These are phyloP conservation scores for Suhomyces choctaworum DNA, from an alignment of 1,139 yeast genomes.

Conservation along the genomic window DNA sequence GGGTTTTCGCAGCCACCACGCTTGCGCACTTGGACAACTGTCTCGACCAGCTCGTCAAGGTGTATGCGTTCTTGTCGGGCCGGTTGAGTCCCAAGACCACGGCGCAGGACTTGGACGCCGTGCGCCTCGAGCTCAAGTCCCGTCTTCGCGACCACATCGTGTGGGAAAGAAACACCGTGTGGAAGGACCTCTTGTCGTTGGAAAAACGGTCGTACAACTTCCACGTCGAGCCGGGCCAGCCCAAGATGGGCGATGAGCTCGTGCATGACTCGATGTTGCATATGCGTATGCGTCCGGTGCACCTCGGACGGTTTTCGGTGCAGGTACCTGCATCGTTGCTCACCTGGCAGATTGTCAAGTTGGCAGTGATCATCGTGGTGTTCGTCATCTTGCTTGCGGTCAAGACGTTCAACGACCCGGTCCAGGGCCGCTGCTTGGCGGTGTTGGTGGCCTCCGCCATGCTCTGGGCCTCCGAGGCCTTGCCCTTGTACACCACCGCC, in stretches of 20 bases:
- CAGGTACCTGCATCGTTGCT: conserved; percentile 31
- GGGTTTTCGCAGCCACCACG: conserved; percentile 49
- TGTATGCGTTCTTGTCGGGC: conserved; percentile 48
- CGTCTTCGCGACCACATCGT: conserved; percentile 89
- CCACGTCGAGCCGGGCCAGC: conserved; percentile 30
- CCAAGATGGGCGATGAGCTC: conserved; percentile 38
- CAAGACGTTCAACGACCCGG: conserved; percentile 66
- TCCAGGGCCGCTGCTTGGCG: conserved; percentile 77
- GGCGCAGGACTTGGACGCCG: conserved; percentile 42
- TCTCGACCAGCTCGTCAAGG: conserved; percentile 47
- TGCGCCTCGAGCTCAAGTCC: conserved; percentile 67
- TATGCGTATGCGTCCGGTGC: conserved; percentile 20
- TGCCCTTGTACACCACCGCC: conserved; percentile 86
- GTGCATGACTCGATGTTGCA: conserved; percentile 26
- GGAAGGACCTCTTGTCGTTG: conserved; percentile 93
- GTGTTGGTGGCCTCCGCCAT: conserved; percentile 75
- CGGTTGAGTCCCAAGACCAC: conserved; percentile 32
- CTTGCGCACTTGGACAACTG: conserved; percentile 46
- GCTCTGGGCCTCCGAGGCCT: conserved; percentile 92
- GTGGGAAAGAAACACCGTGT: conserved; percentile 95
- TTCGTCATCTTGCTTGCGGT: conserved; percentile 51
- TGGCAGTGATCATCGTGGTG: conserved; percentile 43
- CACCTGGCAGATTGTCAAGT: conserved; percentile 43
- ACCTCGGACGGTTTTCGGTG: conserved; percentile 12
- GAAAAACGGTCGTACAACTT: conserved; percentile 59